Base-by-base conservation (phyloP, 2,329 filamentous ascomycete genomes). In the Zasmidium citrigriseum region DNA sequence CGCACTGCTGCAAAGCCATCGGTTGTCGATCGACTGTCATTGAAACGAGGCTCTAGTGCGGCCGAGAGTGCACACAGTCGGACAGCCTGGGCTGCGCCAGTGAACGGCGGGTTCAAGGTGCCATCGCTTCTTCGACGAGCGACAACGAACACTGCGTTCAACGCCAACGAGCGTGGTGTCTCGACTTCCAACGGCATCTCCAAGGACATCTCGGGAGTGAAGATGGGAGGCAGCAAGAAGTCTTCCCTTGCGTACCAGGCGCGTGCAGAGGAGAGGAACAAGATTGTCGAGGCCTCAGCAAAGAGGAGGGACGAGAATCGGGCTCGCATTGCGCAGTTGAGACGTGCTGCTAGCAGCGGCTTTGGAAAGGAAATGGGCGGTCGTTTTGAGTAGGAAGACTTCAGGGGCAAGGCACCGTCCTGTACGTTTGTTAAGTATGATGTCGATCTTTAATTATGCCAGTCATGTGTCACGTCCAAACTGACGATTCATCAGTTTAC, bases 111-210 rank as follows among this genome's bases (percentile, higher is more conserved):
- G 0, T 90, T 91, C 82, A 87, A 85, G 66, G 84, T 90, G 1
- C 90, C 90, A 0, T 82, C 84, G 0, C 80, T 95, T 20, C 81
- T 95, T 18, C 84, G 90, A 23, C 83, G 89, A 25, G 89, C 89
- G 3, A 93, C 90, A 0, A 88, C 87, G 25, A 77, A 73, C 57
- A 65, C 34, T 2, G 65, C 67, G 25, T 67, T 67, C 5, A 61
- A 45, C n/a, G 59, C 64, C 18, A 73, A 69, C 48, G 68, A 72
- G 64, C 57, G 73, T 63, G 68, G 75, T 21, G 75, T 82, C 12
- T 82, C 68, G 64, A 65, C 65, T 2, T 59, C 60, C 21, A 60
- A 50, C 53, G 53, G 65, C 24, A 49, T 68, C 53, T 61, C 67
- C 50, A 51, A 64, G 24, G 60, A 70, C 62, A 67, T 73, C 47